Evolutionary conservation across 768 basidiomycete genomes (phyloP), one percentile per base, ranked within the genome.

Genomic region (Gymnopilus dilepis): DNA sequence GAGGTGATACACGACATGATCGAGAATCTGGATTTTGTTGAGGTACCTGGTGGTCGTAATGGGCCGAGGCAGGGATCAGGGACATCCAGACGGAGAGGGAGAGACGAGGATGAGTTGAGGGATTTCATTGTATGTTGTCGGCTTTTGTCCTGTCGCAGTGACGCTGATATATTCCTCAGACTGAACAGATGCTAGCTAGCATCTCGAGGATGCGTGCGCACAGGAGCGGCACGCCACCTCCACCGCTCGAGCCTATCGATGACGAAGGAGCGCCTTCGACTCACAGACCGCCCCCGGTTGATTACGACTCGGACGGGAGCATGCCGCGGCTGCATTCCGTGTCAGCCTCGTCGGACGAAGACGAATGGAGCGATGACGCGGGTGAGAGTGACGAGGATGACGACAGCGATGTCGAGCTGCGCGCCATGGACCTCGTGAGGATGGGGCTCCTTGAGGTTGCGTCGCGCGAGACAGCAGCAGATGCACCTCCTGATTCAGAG

Each of bases 271-370:
- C n/a, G n/a, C n/a, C n/a, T n/a, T n/a, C n/a, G n/a, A n/a, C n/a
- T n/a, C n/a, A n/a, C n/a, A n/a, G n/a, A n/a, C n/a, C n/a, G n/a
- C n/a, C n/a, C n/a, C n/a, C n/a, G 12, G 12, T 48, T 28, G 19
- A 40, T 21, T 31, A 51, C 33, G 56, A 47, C 17, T 53, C 56
- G 19, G 61, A 52, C 2, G 64, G 65, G 33, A 64, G 67, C 60
- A 85, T 79, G 73, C 82, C 73, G 37, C 72, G 38, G 41, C 73
- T 74, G 56, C 77, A 72, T 53, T 72, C 66, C 52, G 73, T 78
- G 6, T 78, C 77, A 31, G 73, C 73, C 55, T 56, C 6, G 65
- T 58, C 45, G 30, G 68, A 67, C 15, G 66, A 63, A 12, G 66
- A 60, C 24, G 67, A 66, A 12, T 62, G 59, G 28, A 56, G 58